Conservation (phyloP, 345 rosid genomes). For the Physaria fendleri region DNA sequence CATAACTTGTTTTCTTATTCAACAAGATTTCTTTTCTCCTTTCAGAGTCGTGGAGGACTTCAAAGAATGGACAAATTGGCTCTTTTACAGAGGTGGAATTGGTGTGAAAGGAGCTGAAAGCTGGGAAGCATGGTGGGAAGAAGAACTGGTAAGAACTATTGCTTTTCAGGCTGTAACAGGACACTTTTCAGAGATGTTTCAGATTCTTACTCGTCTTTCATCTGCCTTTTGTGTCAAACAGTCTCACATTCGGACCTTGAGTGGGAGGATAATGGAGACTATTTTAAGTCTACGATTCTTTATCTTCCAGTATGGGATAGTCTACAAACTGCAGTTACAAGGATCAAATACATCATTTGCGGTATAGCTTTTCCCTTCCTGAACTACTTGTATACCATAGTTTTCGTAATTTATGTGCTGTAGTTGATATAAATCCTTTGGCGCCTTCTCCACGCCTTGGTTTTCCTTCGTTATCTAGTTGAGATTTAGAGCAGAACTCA, state of each 20-base stretch:
- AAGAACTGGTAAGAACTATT: slow-evolving; percentile 64
- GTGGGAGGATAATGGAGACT: slow-evolving; percentile 90
- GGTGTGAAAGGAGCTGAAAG: slow-evolving; percentile 98
- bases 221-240: slow-evolving; percentile 26
- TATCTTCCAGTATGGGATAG: slow-evolving; percentile 88
- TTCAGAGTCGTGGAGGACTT: slow-evolving; percentile 92
- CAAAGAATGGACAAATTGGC: slow-evolving; percentile 99
- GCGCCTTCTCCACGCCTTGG: background rate
- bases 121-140: slow-evolving; percentile 99
- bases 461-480: background rate
- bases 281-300: slow-evolving; percentile 80
- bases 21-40: slow-evolving; percentile 8
- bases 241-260: slow-evolving; percentile 76
- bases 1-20: background rate
- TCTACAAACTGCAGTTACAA: slow-evolving; percentile 72
- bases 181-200: background rate
- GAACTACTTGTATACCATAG: background rate
- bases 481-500: background rate
- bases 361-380: slow-evolving; percentile 33
- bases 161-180: background rate
- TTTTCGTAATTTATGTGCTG: background rate
- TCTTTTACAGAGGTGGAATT: slow-evolving; percentile 95
- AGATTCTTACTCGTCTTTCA: background rate
- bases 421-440: background rate
- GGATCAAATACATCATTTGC: slow-evolving; percentile 50